Base-by-base conservation (phyloP, 164 flowering plant genomes). In the Sextonia rubra region DNA sequence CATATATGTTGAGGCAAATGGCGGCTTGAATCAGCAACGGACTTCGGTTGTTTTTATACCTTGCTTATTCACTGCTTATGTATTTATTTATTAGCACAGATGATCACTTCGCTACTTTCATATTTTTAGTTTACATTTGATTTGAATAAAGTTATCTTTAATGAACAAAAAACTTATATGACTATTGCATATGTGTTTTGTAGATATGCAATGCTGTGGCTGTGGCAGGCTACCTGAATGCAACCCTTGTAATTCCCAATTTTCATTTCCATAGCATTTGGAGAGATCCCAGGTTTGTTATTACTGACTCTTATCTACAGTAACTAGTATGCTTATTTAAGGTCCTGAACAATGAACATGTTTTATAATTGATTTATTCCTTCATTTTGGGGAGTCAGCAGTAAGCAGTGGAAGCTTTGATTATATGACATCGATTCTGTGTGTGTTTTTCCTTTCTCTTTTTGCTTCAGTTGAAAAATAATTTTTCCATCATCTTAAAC, bases 121-220 rank as follows among this genome's bases (percentile, higher is more conserved):
- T 37, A 37, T 37, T 37, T 37, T 8, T 37, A 37, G n/a, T 52
- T 52, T 20, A 52, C n/a, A 15, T 52, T 52, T 52, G n/a, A 52
- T 20, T 20, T 52, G n/a, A 52, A 52, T 52, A 52, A 12, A 52
- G 58, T 52, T 18, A 52, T 52, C 58, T 1, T 17, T 52, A 52
- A 20, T 15, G 20, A 17, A 15, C 2, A 71, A 69, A 58, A 75
- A 75, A 52, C 23, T 73, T 17, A 69, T 37, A 69, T 48, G 23
- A 26, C 44, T 37, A 8, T 37, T 37, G 11, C 44, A 37, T 12
- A 25, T 64, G 25, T 85, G 44, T 64, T 70, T 69, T 84, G 78
- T 77, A 95, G 99, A 91, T 96, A 82, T 87, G 99, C 88, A 96
- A 96, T 88, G 99, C 99, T 60, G 99, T 93, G 79, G 97, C 98